phyloP scores from a whole-genome alignment of 2,329 filamentous ascomycete genomes.

The Aspergillus cejpii region DNA sequence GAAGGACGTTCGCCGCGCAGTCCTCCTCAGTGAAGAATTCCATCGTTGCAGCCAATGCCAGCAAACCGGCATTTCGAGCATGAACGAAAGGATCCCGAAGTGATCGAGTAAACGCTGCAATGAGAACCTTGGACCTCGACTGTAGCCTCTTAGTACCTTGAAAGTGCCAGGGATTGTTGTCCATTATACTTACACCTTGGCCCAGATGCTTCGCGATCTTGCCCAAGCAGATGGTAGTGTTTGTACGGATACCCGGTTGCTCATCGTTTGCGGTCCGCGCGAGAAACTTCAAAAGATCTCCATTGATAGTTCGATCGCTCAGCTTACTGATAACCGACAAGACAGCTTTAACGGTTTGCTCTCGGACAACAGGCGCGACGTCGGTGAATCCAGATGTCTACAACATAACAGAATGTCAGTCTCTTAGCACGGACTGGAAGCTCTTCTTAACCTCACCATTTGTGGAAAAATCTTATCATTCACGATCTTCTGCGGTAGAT shows the following conservation, averaged over 20 bases:
- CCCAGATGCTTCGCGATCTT: conserved; percentile 91
- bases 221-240: conserved; percentile 93
- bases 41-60: conserved; percentile 76
- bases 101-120: conserved; percentile 84
- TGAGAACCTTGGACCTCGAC: conserved; percentile 80
- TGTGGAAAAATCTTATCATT: conserved; percentile 97
- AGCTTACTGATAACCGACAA: conserved; percentile 81
- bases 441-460: conserved; percentile 54
- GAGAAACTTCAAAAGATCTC: conserved; percentile 80
- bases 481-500: conserved; percentile 76
- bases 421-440: background rate
- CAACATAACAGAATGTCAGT: conserved; percentile 4
- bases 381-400: conserved; percentile 93
- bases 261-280: conserved; percentile 97
- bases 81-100: conserved; percentile 92
- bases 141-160: conserved; percentile 38
- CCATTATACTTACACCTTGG: conserved; percentile 42
- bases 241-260: conserved; percentile 92
- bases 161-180: no score
- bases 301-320: conserved; percentile 87
- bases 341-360: conserved; percentile 93
- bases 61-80: conserved; percentile 78
- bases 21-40: conserved; percentile 89
- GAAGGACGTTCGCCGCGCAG: conserved; percentile 74
- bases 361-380: conserved; percentile 78